These are phyloP conservation scores for Phoma sp. DNA, from an alignment of 2,329 filamentous ascomycete species.

Conservation along the genomic window DNA sequence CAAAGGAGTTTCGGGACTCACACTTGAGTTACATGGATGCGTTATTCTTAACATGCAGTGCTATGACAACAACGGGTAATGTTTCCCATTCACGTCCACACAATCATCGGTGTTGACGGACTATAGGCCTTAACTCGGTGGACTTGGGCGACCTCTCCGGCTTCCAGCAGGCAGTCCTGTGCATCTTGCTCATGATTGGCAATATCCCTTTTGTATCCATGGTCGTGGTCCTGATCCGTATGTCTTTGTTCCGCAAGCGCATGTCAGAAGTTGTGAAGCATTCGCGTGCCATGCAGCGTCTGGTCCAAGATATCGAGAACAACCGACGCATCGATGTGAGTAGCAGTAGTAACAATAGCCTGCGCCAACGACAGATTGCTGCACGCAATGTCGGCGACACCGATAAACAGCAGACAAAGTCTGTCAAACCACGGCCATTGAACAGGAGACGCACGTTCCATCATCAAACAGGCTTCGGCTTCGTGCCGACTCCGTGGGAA, in stretches of 20 bases:
- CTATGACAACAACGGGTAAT: slow-evolving; percentile 41
- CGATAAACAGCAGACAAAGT: neutral
- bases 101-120: neutral
- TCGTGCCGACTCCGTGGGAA: slow-evolving; percentile 42
- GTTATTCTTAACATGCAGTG: slow-evolving; percentile 36
- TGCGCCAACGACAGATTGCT: slow-evolving; percentile 8
- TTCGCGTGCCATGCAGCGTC: slow-evolving; percentile 31
- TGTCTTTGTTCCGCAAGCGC: slow-evolving; percentile 34
- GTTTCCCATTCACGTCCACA: neutral
- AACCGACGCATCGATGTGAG: slow-evolving; percentile 13
- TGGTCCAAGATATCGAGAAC: slow-evolving; percentile 34
- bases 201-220: slow-evolving; percentile 41
- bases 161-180: slow-evolving; percentile 38
- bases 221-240: slow-evolving; percentile 35
- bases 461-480: slow-evolving; percentile 35
- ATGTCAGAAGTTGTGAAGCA: slow-evolving; percentile 37
- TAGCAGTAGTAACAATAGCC: slow-evolving; percentile 14
- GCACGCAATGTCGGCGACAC: neutral
- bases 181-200: slow-evolving; percentile 35
- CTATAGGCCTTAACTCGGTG: slow-evolving; percentile 34
- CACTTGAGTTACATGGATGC: slow-evolving; percentile 36
- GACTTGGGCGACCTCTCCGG: slow-evolving; percentile 31
- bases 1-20: slow-evolving; percentile 21
- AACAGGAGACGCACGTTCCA: slow-evolving; percentile 29
- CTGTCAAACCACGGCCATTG: slow-evolving; percentile 19